A percentile compares a stretch with the other conserved stretches of the same genome.
Evolutionary conservation across 371 early-diverging fungal genomes (phyloP).

Genomic region (Apophysomyces ossiformis): DNA sequence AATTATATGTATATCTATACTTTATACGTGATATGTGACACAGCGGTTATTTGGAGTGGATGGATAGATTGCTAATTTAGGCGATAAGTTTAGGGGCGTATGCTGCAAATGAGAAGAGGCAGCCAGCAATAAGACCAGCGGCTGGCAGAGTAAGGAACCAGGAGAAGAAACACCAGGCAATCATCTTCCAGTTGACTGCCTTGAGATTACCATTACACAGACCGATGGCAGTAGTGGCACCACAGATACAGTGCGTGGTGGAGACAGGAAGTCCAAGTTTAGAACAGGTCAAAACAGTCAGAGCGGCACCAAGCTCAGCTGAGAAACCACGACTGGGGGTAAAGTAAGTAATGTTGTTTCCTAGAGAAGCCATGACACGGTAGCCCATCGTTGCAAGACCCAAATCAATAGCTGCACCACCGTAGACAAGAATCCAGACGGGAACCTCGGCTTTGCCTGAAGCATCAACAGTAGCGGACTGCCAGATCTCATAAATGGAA

Average conservation of each 20-base stretch:
- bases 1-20: too few species aligned
- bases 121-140: slow-evolving; percentile 73
- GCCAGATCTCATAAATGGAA: slow-evolving; percentile 75
- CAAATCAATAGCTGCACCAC: slow-evolving; percentile 81
- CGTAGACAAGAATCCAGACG: slow-evolving; percentile 79
- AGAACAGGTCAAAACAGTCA: slow-evolving; percentile 86
- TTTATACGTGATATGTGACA: too few species aligned
- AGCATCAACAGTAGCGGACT: slow-evolving; percentile 54
- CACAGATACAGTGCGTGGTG: slow-evolving; percentile 91
- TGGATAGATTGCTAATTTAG: too few species aligned
- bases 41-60: too few species aligned
- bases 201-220: slow-evolving; percentile 74
- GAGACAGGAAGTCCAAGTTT: slow-evolving; percentile 84
- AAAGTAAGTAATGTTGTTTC: slow-evolving; percentile 86
- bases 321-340: slow-evolving; percentile 87
- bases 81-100: slow-evolving; percentile 53
- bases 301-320: slow-evolving; percentile 82
- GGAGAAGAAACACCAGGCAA: slow-evolving; percentile 70
- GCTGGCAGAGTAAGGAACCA: slow-evolving; percentile 87
- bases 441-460: slow-evolving; percentile 64
- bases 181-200: slow-evolving; percentile 84
- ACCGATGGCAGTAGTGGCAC: slow-evolving; percentile 85
- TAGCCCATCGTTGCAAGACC: slow-evolving; percentile 79
- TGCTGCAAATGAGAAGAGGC: slow-evolving; percentile 65
- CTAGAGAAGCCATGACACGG: slow-evolving; percentile 75